Percentiles rank a stretch among this genome's conserved stretches.
Conservation (phyloP, 2,329 filamentous ascomycete species). For the Fonsecaea nubica region DNA sequence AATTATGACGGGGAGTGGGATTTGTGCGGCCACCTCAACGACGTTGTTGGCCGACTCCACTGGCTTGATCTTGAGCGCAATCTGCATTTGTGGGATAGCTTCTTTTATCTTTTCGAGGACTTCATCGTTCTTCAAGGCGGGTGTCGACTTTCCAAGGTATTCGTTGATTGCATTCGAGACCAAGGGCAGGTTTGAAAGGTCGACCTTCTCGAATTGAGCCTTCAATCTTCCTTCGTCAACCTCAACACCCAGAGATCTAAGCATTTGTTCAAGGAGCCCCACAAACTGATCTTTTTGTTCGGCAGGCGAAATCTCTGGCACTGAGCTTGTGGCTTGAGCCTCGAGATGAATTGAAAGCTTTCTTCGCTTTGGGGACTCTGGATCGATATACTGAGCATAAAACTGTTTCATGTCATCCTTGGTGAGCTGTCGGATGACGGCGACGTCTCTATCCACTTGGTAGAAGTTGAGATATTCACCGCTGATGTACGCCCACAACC, state of each 20-base stretch:
- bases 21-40: slow-evolving; percentile 50
- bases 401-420: slow-evolving; percentile 82
- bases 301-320: slow-evolving; percentile 41
- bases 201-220: slow-evolving; percentile 53
- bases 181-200: slow-evolving; percentile 57
- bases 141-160: slow-evolving; percentile 59
- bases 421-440: slow-evolving; percentile 73
- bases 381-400: slow-evolving; percentile 76
- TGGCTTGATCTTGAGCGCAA: slow-evolving; percentile 54
- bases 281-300: slow-evolving; percentile 56
- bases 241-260: slow-evolving; percentile 56
- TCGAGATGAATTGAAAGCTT: slow-evolving; percentile 84
- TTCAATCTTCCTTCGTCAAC: slow-evolving; percentile 45
- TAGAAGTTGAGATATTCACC: slow-evolving; percentile 90
- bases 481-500: slow-evolving; percentile 84
- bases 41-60: slow-evolving; percentile 41
- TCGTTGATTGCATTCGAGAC: slow-evolving; percentile 58
- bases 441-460: slow-evolving; percentile 78
- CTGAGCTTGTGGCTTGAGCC: slow-evolving; percentile 67
- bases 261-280: slow-evolving; percentile 53
- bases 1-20: slow-evolving; percentile 64
- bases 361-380: slow-evolving; percentile 73
- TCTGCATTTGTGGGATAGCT: slow-evolving; percentile 54
- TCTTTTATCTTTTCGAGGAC: slow-evolving; percentile 59
- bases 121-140: slow-evolving; percentile 56